Evolutionary conservation across 2,329 filamentous ascomycete genomes (phyloP).

Genomic region (Cordyceps sp.): DNA sequence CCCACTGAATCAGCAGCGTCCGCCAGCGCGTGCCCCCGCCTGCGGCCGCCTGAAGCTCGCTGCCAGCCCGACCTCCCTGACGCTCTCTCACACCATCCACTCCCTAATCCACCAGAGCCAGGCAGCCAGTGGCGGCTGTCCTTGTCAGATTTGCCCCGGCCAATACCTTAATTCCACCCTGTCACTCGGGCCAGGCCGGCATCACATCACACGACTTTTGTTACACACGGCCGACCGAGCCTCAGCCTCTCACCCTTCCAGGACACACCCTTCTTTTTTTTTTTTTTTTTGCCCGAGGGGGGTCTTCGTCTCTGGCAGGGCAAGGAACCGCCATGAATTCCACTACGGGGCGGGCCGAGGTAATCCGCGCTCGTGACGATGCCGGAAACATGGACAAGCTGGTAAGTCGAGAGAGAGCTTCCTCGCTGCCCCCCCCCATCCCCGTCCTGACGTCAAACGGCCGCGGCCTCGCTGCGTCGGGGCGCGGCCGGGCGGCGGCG

Average conservation of each 20-base stretch:
- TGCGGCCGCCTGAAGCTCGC: no score
- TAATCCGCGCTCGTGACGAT: slow-evolving; percentile 36
- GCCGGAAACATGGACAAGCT: slow-evolving; percentile 38
- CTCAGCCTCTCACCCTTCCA: slow-evolving; percentile 1
- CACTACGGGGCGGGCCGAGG: slow-evolving; percentile 36
- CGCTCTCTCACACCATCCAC: no score
- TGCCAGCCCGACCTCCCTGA: no score
- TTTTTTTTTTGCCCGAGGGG: neutral
- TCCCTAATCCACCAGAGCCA: no score
- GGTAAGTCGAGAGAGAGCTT: slow-evolving; percentile 38
- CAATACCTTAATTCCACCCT: slow-evolving; percentile 5
- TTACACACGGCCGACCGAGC: slow-evolving; percentile 2
- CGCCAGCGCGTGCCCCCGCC: no score
- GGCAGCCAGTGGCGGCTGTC: slow-evolving; percentile 3
- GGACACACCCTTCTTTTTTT: slow-evolving; percentile 1
- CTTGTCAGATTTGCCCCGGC: slow-evolving; percentile 4
- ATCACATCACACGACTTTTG: slow-evolving; percentile 6
- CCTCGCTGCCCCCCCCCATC: slow-evolving; percentile 3
- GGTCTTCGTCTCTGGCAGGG: slow-evolving; percentile 2
- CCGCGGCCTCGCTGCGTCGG: neutral
- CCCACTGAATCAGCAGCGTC: no score
- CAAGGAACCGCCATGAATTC: slow-evolving; percentile 17
- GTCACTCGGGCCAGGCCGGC: slow-evolving; percentile 6
- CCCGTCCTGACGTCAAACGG: no score
- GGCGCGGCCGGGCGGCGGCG: neutral